Percentiles rank a stretch among this genome's conserved stretches.
These are phyloP conservation scores for Hysterangium stoloniferum DNA, from an alignment of 768 basidiomycete genomes.

Conservation along the genomic window DNA sequence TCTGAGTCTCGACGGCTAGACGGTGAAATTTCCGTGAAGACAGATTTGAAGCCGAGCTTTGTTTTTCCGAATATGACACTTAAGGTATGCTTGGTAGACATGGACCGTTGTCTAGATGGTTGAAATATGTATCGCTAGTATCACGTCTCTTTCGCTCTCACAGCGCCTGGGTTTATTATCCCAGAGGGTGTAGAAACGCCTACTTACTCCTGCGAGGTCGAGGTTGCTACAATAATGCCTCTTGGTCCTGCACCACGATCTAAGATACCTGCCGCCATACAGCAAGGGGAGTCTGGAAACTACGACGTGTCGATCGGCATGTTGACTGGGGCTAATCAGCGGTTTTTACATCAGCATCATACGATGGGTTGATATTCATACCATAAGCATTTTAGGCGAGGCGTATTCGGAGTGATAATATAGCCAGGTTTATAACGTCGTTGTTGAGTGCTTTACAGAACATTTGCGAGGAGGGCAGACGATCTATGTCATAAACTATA, in stretches of 20 bases:
- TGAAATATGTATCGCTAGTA: neutral
- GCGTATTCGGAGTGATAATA: neutral
- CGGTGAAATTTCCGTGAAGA: conserved; percentile 46
- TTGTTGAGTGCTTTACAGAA: neutral
- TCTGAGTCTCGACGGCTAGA: conserved; percentile 31
- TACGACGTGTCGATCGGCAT: conserved; percentile 46
- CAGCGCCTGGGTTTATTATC: conserved; percentile 17
- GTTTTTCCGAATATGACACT: conserved; percentile 39
- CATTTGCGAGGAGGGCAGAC: neutral
- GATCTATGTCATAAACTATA: too few relatives aligned
- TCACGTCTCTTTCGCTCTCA: conserved; percentile 4
- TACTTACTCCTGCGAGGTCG: conserved; percentile 2
- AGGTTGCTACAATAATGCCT: conserved; percentile 3
- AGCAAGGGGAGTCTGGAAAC: conserved; percentile 35
- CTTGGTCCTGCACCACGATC: conserved; percentile 27
- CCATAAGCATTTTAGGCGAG: neutral
- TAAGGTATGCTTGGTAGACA: conserved; percentile 29
- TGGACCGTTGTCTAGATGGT: neutral
- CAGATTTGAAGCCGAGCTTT: conserved; percentile 35
- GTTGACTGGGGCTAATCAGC: conserved; percentile 49
- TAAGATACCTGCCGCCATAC: conserved; percentile 35
- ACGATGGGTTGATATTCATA: conserved; percentile 1
- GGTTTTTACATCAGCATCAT: conserved; percentile 27
- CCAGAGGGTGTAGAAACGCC: conserved; percentile 34
- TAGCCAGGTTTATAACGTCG: neutral